These are phyloP conservation scores for Oryza nivara DNA, from an alignment of 176 grass and related monocot species.

Conservation along the genomic window DNA sequence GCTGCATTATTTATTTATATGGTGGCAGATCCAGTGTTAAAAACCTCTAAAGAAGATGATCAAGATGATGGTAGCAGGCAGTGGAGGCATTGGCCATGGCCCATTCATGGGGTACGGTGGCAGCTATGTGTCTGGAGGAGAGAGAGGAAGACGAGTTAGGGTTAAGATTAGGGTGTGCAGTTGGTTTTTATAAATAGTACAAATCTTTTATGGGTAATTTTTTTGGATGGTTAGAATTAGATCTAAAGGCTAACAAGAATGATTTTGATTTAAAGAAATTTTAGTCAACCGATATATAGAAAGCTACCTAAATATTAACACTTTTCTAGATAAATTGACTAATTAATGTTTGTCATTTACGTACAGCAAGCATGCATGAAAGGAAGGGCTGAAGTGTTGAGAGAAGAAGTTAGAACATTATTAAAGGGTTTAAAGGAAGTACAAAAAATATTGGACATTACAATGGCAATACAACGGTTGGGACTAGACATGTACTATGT, in stretches of 20 bases:
- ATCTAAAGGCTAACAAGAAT: background rate
- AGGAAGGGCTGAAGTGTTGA: conserved; percentile 12
- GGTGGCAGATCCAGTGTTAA: too few relatives aligned
- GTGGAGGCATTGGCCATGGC: too few relatives aligned
- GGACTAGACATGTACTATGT: conserved; percentile 40
- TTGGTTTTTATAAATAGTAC: too few relatives aligned
- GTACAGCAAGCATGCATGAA: conserved; percentile 26
- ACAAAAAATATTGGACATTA: conserved; percentile 22
- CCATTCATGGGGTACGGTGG: too few relatives aligned
- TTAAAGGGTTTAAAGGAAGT: background rate
- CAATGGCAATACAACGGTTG: conserved; percentile 42
- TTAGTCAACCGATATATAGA: background rate
- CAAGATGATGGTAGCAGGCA: too few relatives aligned
- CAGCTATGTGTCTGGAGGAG: too few relatives aligned
- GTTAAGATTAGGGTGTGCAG: background rate
- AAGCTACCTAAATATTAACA: background rate
- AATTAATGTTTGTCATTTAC: background rate
- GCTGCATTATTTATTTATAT: too few relatives aligned
- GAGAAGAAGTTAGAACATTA: conserved; percentile 30
- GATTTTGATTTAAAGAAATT: background rate
- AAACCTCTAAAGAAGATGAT: too few relatives aligned
- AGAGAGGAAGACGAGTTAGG: too few relatives aligned
- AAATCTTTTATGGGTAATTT: background rate
- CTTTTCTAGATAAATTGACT: background rate
- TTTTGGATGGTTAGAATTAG: background rate